Evolutionary conservation across 257 asterid species (phyloP).

Genomic region (Jacaranda copaia): DNA sequence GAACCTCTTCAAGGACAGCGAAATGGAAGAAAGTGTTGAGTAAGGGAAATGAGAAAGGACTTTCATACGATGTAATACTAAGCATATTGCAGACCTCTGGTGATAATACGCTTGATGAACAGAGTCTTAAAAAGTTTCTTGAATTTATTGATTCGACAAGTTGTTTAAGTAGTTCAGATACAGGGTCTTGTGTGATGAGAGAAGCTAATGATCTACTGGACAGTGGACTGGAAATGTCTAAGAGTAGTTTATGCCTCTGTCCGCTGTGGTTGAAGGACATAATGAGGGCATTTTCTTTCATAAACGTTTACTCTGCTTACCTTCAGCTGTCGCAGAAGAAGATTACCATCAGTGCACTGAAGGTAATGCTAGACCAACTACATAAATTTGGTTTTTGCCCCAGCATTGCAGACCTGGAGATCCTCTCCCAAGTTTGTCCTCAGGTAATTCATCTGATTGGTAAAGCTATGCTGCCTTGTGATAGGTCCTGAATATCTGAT

Average conservation of each 20-base stretch:
- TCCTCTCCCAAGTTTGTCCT: conserved; percentile 75
- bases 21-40: conserved; percentile 47
- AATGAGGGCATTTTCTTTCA: conserved; percentile 58
- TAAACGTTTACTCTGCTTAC: conserved; percentile 67
- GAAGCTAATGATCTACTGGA: conserved; percentile 39
- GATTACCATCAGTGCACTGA: conserved; percentile 49
- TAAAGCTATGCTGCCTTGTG: conserved; percentile 17
- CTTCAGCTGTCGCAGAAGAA: conserved; percentile 58
- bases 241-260: conserved; percentile 60
- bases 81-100: conserved; percentile 53
- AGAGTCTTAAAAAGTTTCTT: conserved; percentile 49
- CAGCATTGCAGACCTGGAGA: conserved; percentile 60
- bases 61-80: conserved; percentile 46
- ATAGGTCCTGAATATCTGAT: conserved; percentile 8
- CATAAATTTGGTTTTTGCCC: conserved; percentile 54
- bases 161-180: conserved; percentile 63
- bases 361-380: conserved; percentile 57
- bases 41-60: conserved; percentile 44
- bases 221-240: conserved; percentile 41
- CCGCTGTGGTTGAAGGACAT: conserved; percentile 80
- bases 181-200: conserved; percentile 62
- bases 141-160: conserved; percentile 57
- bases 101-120: conserved; percentile 52
- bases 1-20: conserved; percentile 38
- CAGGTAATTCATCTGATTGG: conserved; percentile 55